Conservation (phyloP, 345 rosid genomes). For the Jatropha curcas region DNA sequence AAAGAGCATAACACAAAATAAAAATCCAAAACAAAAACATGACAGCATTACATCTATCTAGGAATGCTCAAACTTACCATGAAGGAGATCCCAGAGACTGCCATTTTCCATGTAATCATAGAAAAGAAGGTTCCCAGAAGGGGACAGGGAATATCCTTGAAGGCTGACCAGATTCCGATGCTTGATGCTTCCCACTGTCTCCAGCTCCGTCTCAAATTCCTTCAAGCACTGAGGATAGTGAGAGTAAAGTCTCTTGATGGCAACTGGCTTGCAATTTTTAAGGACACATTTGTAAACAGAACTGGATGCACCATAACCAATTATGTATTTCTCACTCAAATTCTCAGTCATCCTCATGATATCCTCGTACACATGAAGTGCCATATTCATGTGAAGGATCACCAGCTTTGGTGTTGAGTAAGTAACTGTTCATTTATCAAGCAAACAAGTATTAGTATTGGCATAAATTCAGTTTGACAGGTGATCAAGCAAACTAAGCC, state of each 20-base stretch:
- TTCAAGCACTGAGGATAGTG: slow-evolving; percentile 76
- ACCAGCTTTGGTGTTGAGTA: slow-evolving; percentile 79
- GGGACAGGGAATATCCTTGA: slow-evolving; percentile 84
- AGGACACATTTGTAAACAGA: slow-evolving; percentile 91
- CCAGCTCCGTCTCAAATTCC: slow-evolving; percentile 92
- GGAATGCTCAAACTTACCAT: slow-evolving; percentile 47
- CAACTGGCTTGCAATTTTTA: slow-evolving; percentile 93
- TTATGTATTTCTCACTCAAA: slow-evolving; percentile 83
- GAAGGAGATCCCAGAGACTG: slow-evolving; percentile 96
- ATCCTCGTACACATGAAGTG: slow-evolving; percentile 94
- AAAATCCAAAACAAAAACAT: neutral
- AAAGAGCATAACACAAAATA: neutral
- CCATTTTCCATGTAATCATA: slow-evolving; percentile 98
- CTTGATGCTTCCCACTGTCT: slow-evolving; percentile 84
- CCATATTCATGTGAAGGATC: slow-evolving; percentile 97
- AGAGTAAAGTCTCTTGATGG: slow-evolving; percentile 88
- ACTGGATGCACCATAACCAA: slow-evolving; percentile 91
- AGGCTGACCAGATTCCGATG: slow-evolving; percentile 91
- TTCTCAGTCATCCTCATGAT: slow-evolving; percentile 99
- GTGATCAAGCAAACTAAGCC: neutral
- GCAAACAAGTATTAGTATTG: slow-evolving; percentile 11
- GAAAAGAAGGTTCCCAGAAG: slow-evolving; percentile 83
- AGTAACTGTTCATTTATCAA: slow-evolving; percentile 44
- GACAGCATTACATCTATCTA: neutral
- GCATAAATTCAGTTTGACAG: neutral